A percentile compares a stretch with the other conserved stretches of the same genome.
Conservation (phyloP, 345 rosid genomes). For the Physaria fendleri region DNA sequence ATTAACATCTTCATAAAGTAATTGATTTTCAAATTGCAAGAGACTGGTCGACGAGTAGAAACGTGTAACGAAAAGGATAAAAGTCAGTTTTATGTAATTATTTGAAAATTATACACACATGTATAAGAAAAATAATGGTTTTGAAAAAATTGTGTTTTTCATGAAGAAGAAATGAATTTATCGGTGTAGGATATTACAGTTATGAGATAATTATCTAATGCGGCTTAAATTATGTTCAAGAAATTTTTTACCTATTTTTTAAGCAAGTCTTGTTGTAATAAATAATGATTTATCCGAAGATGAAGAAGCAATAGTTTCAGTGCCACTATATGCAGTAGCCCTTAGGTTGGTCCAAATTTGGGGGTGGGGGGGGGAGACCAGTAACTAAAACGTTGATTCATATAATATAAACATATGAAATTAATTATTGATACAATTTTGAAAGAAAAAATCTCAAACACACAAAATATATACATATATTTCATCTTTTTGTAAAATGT, state of each 20-base stretch:
- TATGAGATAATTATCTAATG: background rate
- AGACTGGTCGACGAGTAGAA: conserved; percentile 16
- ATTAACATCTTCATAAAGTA: conserved; percentile 3
- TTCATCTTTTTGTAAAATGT: no score
- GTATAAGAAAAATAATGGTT: background rate
- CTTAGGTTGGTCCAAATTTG: background rate
- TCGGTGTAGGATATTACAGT: background rate
- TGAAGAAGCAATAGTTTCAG: conserved; percentile 1
- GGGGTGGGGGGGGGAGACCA: no score
- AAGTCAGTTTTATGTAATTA: background rate
- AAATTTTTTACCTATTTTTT: background rate
- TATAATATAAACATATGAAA: no score
- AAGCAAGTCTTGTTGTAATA: background rate
- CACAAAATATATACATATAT: no score
- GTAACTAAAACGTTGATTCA: no score
- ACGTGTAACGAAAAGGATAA: conserved; percentile 19
- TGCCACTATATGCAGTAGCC: background rate
- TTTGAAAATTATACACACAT: background rate
- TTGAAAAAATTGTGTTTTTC: background rate
- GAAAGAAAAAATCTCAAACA: no score
- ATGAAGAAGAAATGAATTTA: background rate
- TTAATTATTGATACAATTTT: no score
- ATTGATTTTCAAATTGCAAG: background rate
- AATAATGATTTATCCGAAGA: no score
- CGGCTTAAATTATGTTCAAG: background rate